Percentiles rank a stretch among this genome's conserved stretches.
These are phyloP conservation scores for Hypoxylon sp. DNA, from an alignment of 2,329 filamentous ascomycete species.

Conservation along the genomic window DNA sequence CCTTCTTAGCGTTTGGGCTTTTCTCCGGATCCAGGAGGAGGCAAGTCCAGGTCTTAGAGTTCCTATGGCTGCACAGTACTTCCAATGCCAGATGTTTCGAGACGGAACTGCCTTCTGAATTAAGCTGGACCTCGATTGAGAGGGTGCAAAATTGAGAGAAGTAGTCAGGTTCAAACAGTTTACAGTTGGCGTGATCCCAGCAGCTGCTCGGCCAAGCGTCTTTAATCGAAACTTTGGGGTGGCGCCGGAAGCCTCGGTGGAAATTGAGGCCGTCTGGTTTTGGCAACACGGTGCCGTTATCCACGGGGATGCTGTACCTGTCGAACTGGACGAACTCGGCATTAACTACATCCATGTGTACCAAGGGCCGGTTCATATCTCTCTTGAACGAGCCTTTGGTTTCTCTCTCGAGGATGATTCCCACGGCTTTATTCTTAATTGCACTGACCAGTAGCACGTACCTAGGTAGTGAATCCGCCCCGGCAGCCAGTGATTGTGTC, in stretches of 20 bases:
- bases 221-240: not conserved
- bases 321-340: not conserved
- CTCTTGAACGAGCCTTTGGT: constrained; percentile 1
- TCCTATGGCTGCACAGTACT: not conserved
- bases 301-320: not conserved
- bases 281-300: not conserved
- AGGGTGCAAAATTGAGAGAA: not conserved
- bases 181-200: not conserved
- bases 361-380: not conserved
- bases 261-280: not conserved
- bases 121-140: not conserved
- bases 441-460: not conserved
- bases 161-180: not conserved
- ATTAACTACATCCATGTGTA: not conserved
- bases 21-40: not conserved
- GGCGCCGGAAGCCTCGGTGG: not conserved
- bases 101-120: not conserved
- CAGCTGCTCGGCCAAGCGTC: not conserved
- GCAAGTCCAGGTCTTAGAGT: not conserved
- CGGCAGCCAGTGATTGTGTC: not conserved
- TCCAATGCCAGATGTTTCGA: not conserved
- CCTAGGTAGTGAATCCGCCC: not conserved
- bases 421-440: not conserved
- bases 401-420: not conserved
- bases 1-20: not conserved